These are phyloP conservation scores for Globisporangium sylvaticum DNA, from an alignment of 352 stramenopile genomes.

Conservation along the genomic window DNA sequence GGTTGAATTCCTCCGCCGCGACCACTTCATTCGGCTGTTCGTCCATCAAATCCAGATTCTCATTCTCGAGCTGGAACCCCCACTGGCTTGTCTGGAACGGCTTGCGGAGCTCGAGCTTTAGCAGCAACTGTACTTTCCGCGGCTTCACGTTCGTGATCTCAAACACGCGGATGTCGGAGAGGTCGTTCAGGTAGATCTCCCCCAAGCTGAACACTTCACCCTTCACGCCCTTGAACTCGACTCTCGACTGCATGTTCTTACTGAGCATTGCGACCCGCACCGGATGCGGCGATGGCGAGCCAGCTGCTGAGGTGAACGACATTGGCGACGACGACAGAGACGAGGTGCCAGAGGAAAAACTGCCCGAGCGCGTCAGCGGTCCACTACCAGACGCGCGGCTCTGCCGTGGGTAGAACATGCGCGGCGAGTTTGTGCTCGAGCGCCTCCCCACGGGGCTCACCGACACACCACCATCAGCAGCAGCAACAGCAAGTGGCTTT, in stretches of 20 bases:
- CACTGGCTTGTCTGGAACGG: constrained; percentile 74
- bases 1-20: constrained; percentile 66
- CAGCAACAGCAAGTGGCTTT: background rate
- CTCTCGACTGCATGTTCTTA: constrained; percentile 48
- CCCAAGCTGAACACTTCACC: constrained; percentile 61
- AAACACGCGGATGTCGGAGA: constrained; percentile 81
- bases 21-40: constrained; percentile 23
- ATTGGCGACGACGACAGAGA: constrained; percentile 15
- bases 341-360: constrained; percentile 19
- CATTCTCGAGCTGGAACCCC: constrained; percentile 87
- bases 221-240: constrained; percentile 49
- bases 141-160: constrained; percentile 68
- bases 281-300: constrained; percentile 25
- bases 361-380: constrained; percentile 11
- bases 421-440: constrained; percentile 13
- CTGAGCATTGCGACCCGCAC: constrained; percentile 56
- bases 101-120: constrained; percentile 75
- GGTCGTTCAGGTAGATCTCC: constrained; percentile 85
- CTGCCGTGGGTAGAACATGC: constrained; percentile 13
- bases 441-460: background rate
- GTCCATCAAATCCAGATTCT: constrained; percentile 71
- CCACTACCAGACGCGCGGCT: background rate
- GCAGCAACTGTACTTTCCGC: constrained; percentile 46
- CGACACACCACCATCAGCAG: background rate
- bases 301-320: constrained; percentile 2